Evolutionary conservation across 2,329 filamentous ascomycete species (phyloP), one percentile per base, ranked within the genome.

Genomic region (Pyrenophora tritici-repentis): DNA sequence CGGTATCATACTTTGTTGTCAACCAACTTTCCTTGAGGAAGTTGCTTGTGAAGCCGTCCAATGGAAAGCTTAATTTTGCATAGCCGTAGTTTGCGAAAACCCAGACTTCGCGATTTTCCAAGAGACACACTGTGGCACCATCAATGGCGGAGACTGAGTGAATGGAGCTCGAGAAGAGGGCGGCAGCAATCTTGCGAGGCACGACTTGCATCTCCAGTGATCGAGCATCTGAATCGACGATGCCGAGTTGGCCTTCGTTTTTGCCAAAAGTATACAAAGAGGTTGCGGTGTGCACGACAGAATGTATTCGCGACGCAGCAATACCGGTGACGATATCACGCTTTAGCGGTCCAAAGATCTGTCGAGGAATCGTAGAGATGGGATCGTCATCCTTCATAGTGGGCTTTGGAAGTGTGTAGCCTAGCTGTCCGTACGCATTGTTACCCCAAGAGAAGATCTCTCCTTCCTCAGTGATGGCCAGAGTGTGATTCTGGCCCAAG

Each of bases 1-100:
- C 79, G 7, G 80, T 76, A 47, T 90, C 85, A 61, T 89, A 84
- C 58, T 85, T 79, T 13, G 84, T 86, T 43, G 86, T 81, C 69
- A 87, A 76, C 52, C 86, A 86, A 44, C 84, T 85, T 47, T 83
- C 80, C 50, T 83, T 82, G 18, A 93, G 79, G 36, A 88, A 86
- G 53, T 85, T 85, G 52, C 87, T 91, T 16, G 83, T 82, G 58
- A 90, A 87, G 5, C 84, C 83, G 58, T 92, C 89, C 29, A 90
- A 78, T 0, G 91, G 89, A 57, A 97, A 96, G 38, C 85, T 86
- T 47, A 97, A 81, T 58, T 91, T 90, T n/a, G 91, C 91, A 70
- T 96, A 97, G 4, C 93, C 93, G 66, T 96, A 97, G 61, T 95
- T 95, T 1, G 91, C 93, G 64, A 99, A 96, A 0, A 99, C 87